Base-by-base conservation (phyloP, 2,329 filamentous ascomycete genomes). In the Ceratocystis lukuohia region DNA sequence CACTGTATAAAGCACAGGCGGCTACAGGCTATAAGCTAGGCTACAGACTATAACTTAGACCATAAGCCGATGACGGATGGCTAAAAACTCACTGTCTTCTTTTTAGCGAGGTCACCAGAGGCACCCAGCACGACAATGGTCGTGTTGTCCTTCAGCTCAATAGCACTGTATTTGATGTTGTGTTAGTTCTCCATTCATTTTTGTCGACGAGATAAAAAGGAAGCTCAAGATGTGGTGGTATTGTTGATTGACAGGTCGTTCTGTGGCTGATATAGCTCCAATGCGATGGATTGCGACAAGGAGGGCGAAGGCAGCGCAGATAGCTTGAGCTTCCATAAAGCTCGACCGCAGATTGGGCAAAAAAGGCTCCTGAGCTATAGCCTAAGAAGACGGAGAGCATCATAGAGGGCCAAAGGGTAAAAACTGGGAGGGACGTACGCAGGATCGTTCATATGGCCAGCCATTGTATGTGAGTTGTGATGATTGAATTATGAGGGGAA, bases 71-170 rank as follows among this genome's bases (percentile, higher is more conserved):
- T 56, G 69, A 66, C 63, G 66, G 65, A 66, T 53, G 68, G 66
- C 64, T 68, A 64, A 67, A 56, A 53, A 64, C 85, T 76, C 79
- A 96, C 91, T 59, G 94, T 99, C 87, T 99, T 99, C 88, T 99
- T 99, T 84, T 99, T 99, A 64, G 94, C 94, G 71, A 99, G 80
- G 82, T 99, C 94, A 74, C 94, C 94, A 65, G 94, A 99, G 71
- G 94, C 94, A 74, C 94, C 94, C 71, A 99, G 87, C 73, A 99
- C 94, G 73, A 99, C 84, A 74, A 99, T 95, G 75, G 92, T 85
- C 71, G 94, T 99, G 83, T 99, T 95, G 75, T 97, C 91, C 83
- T 96, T 99, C 75, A 99, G 87, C 85, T 99, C 94, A 78, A 95
- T 83, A 74, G 85, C 86, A 75, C 91, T 96, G 76, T 46, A 45